These are phyloP conservation scores for Alloascoidea hylecoeti DNA, from an alignment of 805 yeast species.

Conservation along the genomic window DNA sequence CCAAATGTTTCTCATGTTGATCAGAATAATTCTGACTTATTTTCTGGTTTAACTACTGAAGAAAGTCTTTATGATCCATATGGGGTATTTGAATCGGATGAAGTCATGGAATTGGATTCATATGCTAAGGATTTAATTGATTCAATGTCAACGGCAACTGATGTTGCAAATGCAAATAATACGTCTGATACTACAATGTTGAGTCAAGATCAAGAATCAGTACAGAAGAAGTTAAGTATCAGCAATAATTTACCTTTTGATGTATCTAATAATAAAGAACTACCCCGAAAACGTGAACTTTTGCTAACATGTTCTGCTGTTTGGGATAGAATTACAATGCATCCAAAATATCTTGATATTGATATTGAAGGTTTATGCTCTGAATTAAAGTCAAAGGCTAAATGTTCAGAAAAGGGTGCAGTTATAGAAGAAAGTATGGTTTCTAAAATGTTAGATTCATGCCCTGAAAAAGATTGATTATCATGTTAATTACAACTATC, in stretches of 20 bases:
- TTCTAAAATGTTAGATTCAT: too few relatives aligned
- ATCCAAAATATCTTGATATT: slow-evolving; percentile 84
- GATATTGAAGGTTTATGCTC: slow-evolving; percentile 90
- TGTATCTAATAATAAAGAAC: background rate
- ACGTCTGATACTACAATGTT: too few relatives aligned
- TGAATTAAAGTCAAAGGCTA: slow-evolving; percentile 85
- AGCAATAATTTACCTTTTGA: background rate
- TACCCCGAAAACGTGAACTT: background rate
- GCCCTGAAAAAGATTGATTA: too few relatives aligned
- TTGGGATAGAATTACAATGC: slow-evolving; percentile 92
- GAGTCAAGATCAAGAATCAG: too few relatives aligned
- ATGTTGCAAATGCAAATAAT: background rate
- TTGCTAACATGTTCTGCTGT: slow-evolving; percentile 62
- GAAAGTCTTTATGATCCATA: slow-evolving; percentile 45
- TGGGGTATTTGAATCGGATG: slow-evolving; percentile 9
- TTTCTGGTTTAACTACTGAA: slow-evolving; percentile 30
- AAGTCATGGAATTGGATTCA: background rate
- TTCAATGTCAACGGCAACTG: background rate
- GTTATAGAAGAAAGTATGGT: slow-evolving; percentile 77
- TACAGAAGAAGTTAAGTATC: too few relatives aligned
- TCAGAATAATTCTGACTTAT: background rate
- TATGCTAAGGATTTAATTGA: slow-evolving; percentile 1
- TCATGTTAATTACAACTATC: too few relatives aligned
- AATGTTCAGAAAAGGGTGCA: slow-evolving; percentile 88
- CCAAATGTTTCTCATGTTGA: background rate